phyloP scores from a whole-genome alignment of 371 early-diverging fungal genomes.

The Apophysomyces ossiformis region DNA sequence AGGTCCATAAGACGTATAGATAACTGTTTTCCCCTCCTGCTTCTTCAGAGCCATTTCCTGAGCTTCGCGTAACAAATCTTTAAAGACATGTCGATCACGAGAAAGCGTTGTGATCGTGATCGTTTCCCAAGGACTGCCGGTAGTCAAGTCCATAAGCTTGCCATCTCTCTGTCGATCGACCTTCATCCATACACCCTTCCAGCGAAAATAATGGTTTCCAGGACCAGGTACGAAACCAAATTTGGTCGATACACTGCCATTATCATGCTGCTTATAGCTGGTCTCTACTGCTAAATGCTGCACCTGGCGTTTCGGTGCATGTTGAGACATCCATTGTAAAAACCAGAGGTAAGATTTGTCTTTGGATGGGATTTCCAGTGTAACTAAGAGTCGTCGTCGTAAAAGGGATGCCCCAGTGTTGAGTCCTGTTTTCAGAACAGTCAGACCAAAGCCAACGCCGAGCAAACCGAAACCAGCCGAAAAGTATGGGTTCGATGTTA shows the following conservation, averaged over 20 bases:
- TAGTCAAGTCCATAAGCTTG: conserved; percentile 88
- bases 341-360: conserved; percentile 96
- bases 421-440: conserved; percentile 77
- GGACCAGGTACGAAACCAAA: conserved; percentile 93
- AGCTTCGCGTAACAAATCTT: conserved; percentile 81
- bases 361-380: conserved; percentile 93
- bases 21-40: conserved; percentile 93
- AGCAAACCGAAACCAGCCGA: conserved; percentile 95
- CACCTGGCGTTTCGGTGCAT: conserved; percentile 60
- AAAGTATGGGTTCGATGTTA: conserved; percentile 84
- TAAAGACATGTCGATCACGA: conserved; percentile 78
- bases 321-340: conserved; percentile 86
- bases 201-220: conserved; percentile 89
- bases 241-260: conserved; percentile 83
- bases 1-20: conserved; percentile 93
- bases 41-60: conserved; percentile 80
- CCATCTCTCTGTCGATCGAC: conserved; percentile 85
- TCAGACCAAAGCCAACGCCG: conserved; percentile 87
- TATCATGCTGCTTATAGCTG: conserved; percentile 85
- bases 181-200: conserved; percentile 85
- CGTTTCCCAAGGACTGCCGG: conserved; percentile 94
- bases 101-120: conserved; percentile 91
- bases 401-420: conserved; percentile 68
- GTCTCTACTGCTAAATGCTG: conserved; percentile 91
- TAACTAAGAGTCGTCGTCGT: conserved; percentile 82